Evolutionary conservation across 2,329 filamentous ascomycete genomes (phyloP), one percentile per base, ranked within the genome.

Genomic region (Colletotrichum siamense): DNA sequence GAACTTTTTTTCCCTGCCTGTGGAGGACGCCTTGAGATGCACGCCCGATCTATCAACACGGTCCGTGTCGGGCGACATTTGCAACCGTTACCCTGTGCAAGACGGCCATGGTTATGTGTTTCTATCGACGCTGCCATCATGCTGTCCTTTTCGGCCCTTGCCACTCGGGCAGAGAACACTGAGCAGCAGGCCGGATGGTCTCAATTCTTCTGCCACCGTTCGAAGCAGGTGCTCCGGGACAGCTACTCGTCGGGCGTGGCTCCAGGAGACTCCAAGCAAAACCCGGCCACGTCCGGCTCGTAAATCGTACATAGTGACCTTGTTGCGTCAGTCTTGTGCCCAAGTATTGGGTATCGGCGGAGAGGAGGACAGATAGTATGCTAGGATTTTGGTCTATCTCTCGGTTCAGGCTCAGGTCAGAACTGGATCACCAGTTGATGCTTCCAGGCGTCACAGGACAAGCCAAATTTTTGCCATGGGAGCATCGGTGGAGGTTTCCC

Each of bases 301-400:
- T 77, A 77, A 77, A 75, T 77, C 75, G 75, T 77, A 77, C 72
- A 75, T 77, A 77, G 75, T 77, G 75, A 77, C 66, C 52, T 63
- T 66, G 36, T 66, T 75, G 62, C 52, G 24, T 36, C 39, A 66
- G 39, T 71, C 75, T 71, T 32, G 26, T 69, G 70, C 66, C 28
- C 30, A 28, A 24, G 22, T 75, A 52, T 72, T 39, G 24, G 71
- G 44, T 59, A 52, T 49, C 49, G 64, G 64, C 36, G 65, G 57
- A 65, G 72, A 64, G 69, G 39, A 68, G 64, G 64, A 65, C 73
- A 76, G 34, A 76, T 76, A 76, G 73, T 34, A 44, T 76, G 70
- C 55, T 44, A 76, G 57, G 64, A 34, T 69, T 32, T 61, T 63
- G 62, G 63, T 49, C 44, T 57, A 39, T 63, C 59, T 39, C 44